Evolutionary conservation across 2,329 filamentous ascomycete species (phyloP).

Genomic region (Lomentospora prolificans): DNA sequence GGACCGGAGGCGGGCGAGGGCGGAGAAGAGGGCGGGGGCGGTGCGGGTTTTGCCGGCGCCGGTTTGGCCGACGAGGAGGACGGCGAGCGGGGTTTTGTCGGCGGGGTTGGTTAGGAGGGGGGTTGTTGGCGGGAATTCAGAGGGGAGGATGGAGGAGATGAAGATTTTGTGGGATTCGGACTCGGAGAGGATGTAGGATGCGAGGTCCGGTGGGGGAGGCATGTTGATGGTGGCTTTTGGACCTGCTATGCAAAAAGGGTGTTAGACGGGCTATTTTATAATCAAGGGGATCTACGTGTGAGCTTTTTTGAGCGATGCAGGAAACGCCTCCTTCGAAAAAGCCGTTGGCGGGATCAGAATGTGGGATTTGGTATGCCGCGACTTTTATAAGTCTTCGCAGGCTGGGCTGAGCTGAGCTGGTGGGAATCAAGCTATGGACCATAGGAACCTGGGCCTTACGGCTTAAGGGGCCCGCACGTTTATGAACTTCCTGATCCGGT

Average conservation of each 20-base stretch:
- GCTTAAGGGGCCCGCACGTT: too few species aligned
- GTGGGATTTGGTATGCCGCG: too few species aligned
- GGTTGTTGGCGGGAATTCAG: constrained; percentile 20
- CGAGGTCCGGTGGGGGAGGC: constrained; percentile 17
- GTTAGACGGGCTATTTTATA: too few species aligned
- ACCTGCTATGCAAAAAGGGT: too few species aligned
- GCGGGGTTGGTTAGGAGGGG: constrained; percentile 7
- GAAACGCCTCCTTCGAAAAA: too few species aligned
- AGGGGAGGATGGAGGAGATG: constrained; percentile 20
- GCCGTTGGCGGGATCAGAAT: too few species aligned
- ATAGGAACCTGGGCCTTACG: too few species aligned
- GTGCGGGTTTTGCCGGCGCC: constrained; percentile 38
- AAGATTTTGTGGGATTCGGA: constrained; percentile 22
- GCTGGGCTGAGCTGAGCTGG: too few species aligned
- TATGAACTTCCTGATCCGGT: not conserved
- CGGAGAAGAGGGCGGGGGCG: constrained; percentile 26
- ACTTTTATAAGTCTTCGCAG: too few species aligned
- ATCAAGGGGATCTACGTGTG: too few species aligned
- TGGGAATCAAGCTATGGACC: too few species aligned
- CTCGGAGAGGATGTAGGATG: constrained; percentile 21
- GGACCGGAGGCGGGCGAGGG: constrained; percentile 16
- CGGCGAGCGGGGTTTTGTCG: constrained; percentile 22
- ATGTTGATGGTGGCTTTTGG: not conserved
- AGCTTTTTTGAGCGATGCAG: too few species aligned
- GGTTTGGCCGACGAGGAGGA: constrained; percentile 37